Conservation (phyloP, 192 early-diverging fungal genomes). For the Linnemannia hyalina region DNA sequence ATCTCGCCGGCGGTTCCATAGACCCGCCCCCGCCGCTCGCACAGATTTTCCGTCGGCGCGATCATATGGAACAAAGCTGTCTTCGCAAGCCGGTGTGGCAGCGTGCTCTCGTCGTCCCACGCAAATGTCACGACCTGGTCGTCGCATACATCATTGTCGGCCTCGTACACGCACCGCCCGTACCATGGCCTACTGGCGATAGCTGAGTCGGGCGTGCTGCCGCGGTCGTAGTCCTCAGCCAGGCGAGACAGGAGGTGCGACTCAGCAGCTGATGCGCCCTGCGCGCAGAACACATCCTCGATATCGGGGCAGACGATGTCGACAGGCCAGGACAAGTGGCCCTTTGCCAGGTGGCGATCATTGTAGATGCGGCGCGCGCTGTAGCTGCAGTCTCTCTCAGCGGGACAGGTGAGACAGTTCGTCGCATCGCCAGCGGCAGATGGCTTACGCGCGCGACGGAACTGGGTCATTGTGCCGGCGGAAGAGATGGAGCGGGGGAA, state of each 20-base stretch:
- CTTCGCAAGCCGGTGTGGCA: slow-evolving; percentile 12
- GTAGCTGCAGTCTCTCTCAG: slow-evolving; percentile 70
- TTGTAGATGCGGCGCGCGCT: slow-evolving; percentile 71
- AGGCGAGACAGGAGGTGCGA: slow-evolving; percentile 7
- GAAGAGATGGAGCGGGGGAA: slow-evolving; percentile 60
- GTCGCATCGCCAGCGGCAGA: slow-evolving; percentile 66
- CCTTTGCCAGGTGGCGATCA: slow-evolving; percentile 34
- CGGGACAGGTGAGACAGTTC: slow-evolving; percentile 66
- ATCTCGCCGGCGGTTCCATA: slow-evolving; percentile 69
- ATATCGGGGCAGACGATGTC: slow-evolving; percentile 62
- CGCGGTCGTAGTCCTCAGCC: slow-evolving; percentile 8
- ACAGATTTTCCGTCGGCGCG: slow-evolving; percentile 66
- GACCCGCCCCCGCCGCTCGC: slow-evolving; percentile 66
- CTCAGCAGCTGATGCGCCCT: background rate
- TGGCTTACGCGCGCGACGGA: slow-evolving; percentile 68
- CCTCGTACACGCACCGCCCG: slow-evolving; percentile 78
- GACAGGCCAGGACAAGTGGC: slow-evolving; percentile 67
- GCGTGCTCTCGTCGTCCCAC: slow-evolving; percentile 65
- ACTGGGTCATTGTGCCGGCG: slow-evolving; percentile 74
- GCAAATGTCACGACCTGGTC: slow-evolving; percentile 71
- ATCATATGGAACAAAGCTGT: slow-evolving; percentile 69
- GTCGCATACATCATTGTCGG: slow-evolving; percentile 78
- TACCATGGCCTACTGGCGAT: slow-evolving; percentile 70
- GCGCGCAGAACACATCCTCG: slow-evolving; percentile 11
- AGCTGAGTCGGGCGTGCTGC: background rate